A percentile compares a stretch with the other conserved stretches of the same genome.
Conservation (phyloP, 805 yeast species). For the Wickerhamomyces sydowiorum region DNA sequence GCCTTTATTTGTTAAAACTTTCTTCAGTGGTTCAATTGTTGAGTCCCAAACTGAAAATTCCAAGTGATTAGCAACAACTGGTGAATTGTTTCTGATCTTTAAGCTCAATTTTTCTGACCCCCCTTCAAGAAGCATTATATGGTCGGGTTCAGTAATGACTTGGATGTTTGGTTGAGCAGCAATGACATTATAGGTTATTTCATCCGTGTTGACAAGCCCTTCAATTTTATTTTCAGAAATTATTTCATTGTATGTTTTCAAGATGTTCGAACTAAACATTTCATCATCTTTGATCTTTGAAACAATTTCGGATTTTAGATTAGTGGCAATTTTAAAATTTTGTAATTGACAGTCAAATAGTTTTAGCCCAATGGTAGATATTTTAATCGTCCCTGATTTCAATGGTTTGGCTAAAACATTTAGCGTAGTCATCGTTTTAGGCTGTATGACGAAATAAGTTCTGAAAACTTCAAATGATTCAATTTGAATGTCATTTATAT, state of each 20-base stretch:
- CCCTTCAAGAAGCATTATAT: conserved; percentile 73
- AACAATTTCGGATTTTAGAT: conserved; percentile 21
- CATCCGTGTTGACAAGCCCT: conserved; percentile 15
- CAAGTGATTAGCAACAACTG: conserved; percentile 48
- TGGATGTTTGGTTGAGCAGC: conserved; percentile 58
- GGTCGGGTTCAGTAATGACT: conserved; percentile 43
- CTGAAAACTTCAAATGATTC: conserved; percentile 24
- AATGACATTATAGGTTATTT: conserved; percentile 29
- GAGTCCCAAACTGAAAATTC: conserved; percentile 68
- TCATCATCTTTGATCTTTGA: conserved; percentile 21
- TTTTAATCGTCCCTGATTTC: conserved; percentile 40
- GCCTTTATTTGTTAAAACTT: conserved; percentile 42
- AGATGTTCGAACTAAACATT: background rate
- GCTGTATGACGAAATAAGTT: conserved; percentile 28
- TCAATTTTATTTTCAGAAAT: conserved; percentile 11
- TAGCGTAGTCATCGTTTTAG: conserved; percentile 32
- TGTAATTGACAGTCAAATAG: conserved; percentile 46
- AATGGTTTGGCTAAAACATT: conserved; percentile 43
- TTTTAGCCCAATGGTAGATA: conserved; percentile 46
- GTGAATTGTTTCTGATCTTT: conserved; percentile 51
- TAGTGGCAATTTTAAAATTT: conserved; percentile 34
- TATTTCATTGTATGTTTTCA: conserved; percentile 9
- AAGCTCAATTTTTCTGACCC: conserved; percentile 50
- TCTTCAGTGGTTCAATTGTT: conserved; percentile 56
- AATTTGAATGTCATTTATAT: conserved; percentile 43